Base-by-base conservation (phyloP, 2,329 filamentous ascomycete species). In the Aureobasidium uvarum region DNA sequence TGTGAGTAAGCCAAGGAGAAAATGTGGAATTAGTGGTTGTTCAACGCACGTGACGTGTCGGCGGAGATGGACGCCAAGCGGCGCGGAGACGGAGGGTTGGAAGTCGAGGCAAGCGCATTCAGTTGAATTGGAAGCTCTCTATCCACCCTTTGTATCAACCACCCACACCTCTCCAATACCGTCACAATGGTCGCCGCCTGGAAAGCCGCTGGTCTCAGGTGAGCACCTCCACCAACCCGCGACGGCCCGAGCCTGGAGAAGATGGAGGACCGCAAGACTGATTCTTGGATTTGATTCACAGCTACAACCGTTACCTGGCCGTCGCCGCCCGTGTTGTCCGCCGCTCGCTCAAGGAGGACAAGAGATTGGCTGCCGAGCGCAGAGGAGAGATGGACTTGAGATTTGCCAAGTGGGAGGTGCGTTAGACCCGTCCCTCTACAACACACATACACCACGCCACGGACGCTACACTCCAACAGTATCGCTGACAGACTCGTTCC, bases 231-330 rank as follows among this genome's bases (percentile, higher is more conserved):
- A 39, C 16, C n/a, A 20, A 46, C 11, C 31, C 46, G 58, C 43
- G 43, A 39, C 45, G 18, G 2, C 13, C 56, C 28, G 43, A 48
- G 41, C 41, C 36, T 31, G 56, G 10, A 60, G 23, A 38, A 6
- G 31, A 41, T 18, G 20, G 10, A 39, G 38, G 45, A 31, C 39
- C 59, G 65, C 13, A 43, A 20, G 16, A 28, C 60, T 63, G 60
- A 63, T 63, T 54, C 18, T 50, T 43, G 41, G 38, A 14, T 45
- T 39, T 45, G 46, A 52, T 39, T 43, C 64, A 77, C 79, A 99
- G 95, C 84, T 99, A 99, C 91, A 99, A 99, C 89, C 95, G 93
- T 84, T 98, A 97, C 89, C 89, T 99, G 78, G 88, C 93, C 77
- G 87, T 99, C 82, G 92, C 95, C 76, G 88, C 93, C 81, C 92